phyloP scores from a whole-genome alignment of 495 filamentous ascomycete genomes.

The Aspergillus hancockii region DNA sequence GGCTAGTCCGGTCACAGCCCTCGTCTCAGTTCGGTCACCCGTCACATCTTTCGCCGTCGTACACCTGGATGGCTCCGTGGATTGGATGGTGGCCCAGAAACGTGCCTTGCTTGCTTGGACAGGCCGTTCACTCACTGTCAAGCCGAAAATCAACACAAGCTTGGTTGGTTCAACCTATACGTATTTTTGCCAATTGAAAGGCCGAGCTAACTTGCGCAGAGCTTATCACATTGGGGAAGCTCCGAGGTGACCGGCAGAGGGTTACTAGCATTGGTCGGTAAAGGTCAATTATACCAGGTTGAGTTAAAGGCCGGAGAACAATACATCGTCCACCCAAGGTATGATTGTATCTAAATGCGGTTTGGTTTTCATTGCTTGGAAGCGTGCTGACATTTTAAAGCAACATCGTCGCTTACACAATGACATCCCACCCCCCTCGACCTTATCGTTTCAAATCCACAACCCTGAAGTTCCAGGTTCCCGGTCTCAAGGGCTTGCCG shows the following conservation, averaged over 20 bases:
- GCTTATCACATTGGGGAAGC: conserved; percentile 87
- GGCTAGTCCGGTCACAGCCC: conserved; percentile 77
- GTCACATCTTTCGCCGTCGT: conserved; percentile 82
- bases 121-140: conserved; percentile 77
- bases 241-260: conserved; percentile 84
- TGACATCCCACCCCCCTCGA: conserved; percentile 68
- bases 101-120: conserved; percentile 92
- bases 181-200: not conserved
- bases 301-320: conserved; percentile 76
- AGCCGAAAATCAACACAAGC: conserved; percentile 70
- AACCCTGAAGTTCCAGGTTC: conserved; percentile 75
- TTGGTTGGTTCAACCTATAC: conserved; percentile 51
- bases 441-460: conserved; percentile 85
- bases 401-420: conserved; percentile 85
- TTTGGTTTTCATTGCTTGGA: not conserved
- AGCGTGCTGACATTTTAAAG: conserved; percentile 42
- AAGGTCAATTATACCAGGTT: conserved; percentile 84
- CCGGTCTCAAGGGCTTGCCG: conserved; percentile 55
- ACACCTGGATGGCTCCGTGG: conserved; percentile 87
- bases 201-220: conserved; percentile 54
- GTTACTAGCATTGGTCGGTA: conserved; percentile 77
- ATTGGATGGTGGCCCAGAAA: conserved; percentile 90
- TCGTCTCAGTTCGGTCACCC: conserved; percentile 83
- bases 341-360: conserved; percentile 11
- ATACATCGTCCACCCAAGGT: conserved; percentile 82